These are phyloP conservation scores for Maudiozyma serrabonitensis DNA, from an alignment of 805 yeast genomes.

Conservation along the genomic window DNA sequence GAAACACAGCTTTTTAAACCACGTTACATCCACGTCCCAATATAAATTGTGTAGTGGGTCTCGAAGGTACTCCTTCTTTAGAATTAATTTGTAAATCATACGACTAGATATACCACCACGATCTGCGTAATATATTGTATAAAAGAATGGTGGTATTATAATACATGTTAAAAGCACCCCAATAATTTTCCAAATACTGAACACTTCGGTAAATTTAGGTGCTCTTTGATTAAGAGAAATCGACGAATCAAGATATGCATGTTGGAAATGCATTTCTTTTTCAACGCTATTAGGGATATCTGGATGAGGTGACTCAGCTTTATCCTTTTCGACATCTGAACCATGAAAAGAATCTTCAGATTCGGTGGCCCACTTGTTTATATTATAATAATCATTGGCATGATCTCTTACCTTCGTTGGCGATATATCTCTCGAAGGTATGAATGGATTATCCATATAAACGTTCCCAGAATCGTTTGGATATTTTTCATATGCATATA, in stretches of 20 bases:
- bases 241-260: constrained; percentile 14
- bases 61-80: constrained; percentile 14
- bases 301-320: not conserved
- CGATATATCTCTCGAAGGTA: too few species aligned
- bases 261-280: constrained; percentile 14
- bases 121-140: constrained; percentile 16
- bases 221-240: constrained; percentile 10
- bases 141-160: constrained; percentile 22
- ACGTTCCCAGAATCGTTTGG: too few species aligned
- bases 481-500: too few species aligned
- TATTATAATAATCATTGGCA: too few species aligned
- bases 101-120: constrained; percentile 14
- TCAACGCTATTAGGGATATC: not conserved
- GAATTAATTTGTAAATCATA: constrained; percentile 14
- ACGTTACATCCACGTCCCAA: constrained; percentile 21
- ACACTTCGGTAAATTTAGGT: constrained; percentile 9
- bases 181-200: constrained; percentile 14
- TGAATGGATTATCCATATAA: too few species aligned
- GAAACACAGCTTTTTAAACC: constrained; percentile 26
- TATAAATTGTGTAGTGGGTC: constrained; percentile 19
- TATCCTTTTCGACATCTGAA: not conserved
- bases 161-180: constrained; percentile 12
- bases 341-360: not conserved
- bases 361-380: not conserved
- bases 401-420: too few species aligned